Evolutionary conservation across 768 basidiomycete species (phyloP).

Genomic region (Chalciporus chontae): DNA sequence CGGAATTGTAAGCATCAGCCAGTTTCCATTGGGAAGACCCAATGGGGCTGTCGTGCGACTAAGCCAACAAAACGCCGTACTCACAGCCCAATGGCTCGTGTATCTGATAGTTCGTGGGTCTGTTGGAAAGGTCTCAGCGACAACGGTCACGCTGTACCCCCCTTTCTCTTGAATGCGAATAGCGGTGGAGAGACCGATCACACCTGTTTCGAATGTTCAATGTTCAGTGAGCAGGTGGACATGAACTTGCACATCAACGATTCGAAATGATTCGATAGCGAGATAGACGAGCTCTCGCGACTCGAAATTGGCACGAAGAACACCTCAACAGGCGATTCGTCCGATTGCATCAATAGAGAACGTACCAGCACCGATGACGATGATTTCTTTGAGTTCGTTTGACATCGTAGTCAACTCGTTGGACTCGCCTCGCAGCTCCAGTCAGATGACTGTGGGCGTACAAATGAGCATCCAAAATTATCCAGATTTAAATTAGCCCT

Average conservation of each 20-base stretch:
- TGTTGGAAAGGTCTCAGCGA: constrained; percentile 69
- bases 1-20: not conserved
- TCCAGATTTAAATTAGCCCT: no score
- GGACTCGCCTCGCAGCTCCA: not conserved
- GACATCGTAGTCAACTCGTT: constrained; percentile 18
- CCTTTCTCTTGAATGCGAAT: constrained; percentile 63
- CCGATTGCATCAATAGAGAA: not conserved
- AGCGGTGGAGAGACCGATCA: constrained; percentile 75
- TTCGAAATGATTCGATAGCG: not conserved
- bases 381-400: constrained; percentile 24
- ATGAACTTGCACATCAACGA: no score
- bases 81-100: constrained; percentile 80
- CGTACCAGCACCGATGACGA: constrained; percentile 42
- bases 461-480: no score
- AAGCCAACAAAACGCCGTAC: constrained; percentile 21
- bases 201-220: constrained; percentile 44
- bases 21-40: not conserved
- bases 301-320: not conserved
- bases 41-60: not conserved
- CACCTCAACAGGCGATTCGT: no score
- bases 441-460: no score
- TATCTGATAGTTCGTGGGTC: constrained; percentile 73
- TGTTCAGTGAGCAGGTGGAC: not conserved
- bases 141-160: constrained; percentile 61
- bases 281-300: not conserved